Conservation (phyloP, 2,329 filamentous ascomycete genomes). For the Daldinia sp. region DNA sequence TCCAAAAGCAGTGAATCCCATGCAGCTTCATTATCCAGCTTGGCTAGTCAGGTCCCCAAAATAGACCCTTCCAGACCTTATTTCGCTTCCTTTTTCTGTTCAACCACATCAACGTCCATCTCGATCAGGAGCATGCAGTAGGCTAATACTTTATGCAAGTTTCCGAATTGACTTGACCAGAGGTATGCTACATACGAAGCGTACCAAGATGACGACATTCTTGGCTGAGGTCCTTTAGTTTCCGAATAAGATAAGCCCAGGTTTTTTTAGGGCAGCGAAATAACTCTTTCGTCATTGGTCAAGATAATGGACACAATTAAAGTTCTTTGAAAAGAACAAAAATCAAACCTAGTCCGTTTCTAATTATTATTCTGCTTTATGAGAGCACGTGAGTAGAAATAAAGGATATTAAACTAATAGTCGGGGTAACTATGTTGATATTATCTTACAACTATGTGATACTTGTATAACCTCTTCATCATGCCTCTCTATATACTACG, state of each 20-base stretch:
- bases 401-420: not conserved
- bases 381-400: no score
- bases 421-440: no score
- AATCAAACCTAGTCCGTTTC: not conserved
- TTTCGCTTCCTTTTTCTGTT: not conserved
- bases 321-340: not conserved
- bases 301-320: constrained; percentile 1
- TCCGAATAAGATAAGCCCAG: not conserved
- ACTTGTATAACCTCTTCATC: not conserved
- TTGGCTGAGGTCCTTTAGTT: not conserved
- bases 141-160: constrained; percentile 8
- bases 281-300: not conserved
- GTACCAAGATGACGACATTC: constrained; percentile 29
- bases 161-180: constrained; percentile 14
- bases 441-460: not conserved
- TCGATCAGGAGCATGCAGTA: not conserved
- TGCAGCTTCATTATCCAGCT: not conserved
- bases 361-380: not conserved
- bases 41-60: constrained; percentile 13
- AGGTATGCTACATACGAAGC: not conserved
- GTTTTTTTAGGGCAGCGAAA: not conserved
- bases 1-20: not conserved
- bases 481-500: not conserved
- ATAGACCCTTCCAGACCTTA: constrained; percentile 29
- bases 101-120: not conserved